phyloP scores from a whole-genome alignment of 2,329 filamentous ascomycete genomes.

The Fusarium falciforme region DNA sequence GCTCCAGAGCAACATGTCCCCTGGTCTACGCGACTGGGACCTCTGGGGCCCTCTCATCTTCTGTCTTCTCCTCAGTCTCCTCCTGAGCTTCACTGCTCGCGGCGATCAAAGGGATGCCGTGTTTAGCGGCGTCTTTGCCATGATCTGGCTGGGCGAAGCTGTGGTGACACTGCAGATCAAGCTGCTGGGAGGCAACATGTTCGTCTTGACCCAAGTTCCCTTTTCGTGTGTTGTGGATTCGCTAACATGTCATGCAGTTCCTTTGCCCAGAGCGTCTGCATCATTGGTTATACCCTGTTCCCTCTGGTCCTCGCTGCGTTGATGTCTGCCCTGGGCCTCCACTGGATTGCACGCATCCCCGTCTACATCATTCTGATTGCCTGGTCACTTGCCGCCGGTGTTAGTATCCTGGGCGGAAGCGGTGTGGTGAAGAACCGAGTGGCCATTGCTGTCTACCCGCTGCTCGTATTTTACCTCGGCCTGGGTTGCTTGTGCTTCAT shows the following conservation, averaged over 20 bases:
- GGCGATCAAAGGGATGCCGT: constrained; percentile 86
- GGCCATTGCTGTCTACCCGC: constrained; percentile 90
- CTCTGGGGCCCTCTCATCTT: constrained; percentile 97
- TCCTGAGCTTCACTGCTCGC: constrained; percentile 85
- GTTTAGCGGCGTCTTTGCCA: constrained; percentile 95
- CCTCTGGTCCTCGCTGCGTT: constrained; percentile 93
- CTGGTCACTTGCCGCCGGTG: constrained; percentile 94
- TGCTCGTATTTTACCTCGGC: constrained; percentile 94
- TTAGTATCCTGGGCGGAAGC: constrained; percentile 95
- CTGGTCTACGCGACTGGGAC: constrained; percentile 95
- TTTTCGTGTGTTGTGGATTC: neutral
- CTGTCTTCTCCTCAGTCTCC: constrained; percentile 86
- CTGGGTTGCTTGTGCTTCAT: constrained; percentile 97
- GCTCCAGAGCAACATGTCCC: constrained; percentile 80
- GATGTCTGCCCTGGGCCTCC: constrained; percentile 84
- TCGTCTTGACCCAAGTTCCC: constrained; percentile 54
- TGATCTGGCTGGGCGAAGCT: constrained; percentile 96
- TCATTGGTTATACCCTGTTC: constrained; percentile 98
- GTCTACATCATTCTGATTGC: constrained; percentile 88
- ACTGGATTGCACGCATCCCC: constrained; percentile 85
- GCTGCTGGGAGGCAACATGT: constrained; percentile 96
- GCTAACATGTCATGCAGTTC: constrained; percentile 69
- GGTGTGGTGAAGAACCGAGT: constrained; percentile 96
- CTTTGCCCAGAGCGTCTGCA: constrained; percentile 96
- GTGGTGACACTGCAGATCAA: constrained; percentile 99